These are phyloP conservation scores for Asterophora lycoperdoides DNA, from an alignment of 768 basidiomycete species.

Conservation along the genomic window DNA sequence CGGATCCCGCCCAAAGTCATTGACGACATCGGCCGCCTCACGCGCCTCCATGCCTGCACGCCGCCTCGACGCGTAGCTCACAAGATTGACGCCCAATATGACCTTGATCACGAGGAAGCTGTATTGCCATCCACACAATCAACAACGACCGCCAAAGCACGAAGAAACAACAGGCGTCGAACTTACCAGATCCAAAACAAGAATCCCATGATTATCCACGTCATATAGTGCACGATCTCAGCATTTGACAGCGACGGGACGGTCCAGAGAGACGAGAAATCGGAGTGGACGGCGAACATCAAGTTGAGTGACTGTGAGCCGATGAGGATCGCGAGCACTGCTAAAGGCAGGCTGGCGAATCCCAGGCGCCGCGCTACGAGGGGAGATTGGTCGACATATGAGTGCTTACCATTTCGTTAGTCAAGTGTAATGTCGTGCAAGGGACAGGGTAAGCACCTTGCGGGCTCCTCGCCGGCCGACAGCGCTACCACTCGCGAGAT, in stretches of 20 bases:
- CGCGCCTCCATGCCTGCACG: slow-evolving; percentile 76
- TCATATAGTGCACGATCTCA: slow-evolving; percentile 49
- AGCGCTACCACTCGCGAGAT: slow-evolving; percentile 77
- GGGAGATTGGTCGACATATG: slow-evolving; percentile 94
- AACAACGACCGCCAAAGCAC: too few species aligned
- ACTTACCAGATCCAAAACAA: slow-evolving; percentile 83
- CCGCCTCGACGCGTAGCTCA: slow-evolving; percentile 77
- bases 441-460: slow-evolving; percentile 46
- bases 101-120: slow-evolving; percentile 87
- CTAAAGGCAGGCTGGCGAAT: slow-evolving; percentile 89
- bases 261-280: slow-evolving; percentile 42
- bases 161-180: not conserved
- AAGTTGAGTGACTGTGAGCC: slow-evolving; percentile 67
- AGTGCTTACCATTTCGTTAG: slow-evolving; percentile 45
- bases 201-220: slow-evolving; percentile 62
- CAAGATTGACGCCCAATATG: slow-evolving; percentile 84
- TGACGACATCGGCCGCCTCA: slow-evolving; percentile 68
- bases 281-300: slow-evolving; percentile 48
- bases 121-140: not conserved
- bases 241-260: slow-evolving; percentile 41
- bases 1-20: slow-evolving; percentile 86
- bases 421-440: not conserved
- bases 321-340: slow-evolving; percentile 75
- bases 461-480: slow-evolving; percentile 62
- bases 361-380: slow-evolving; percentile 91